phyloP scores from a whole-genome alignment of 495 filamentous ascomycete species.

The Penicillium argentinense region DNA sequence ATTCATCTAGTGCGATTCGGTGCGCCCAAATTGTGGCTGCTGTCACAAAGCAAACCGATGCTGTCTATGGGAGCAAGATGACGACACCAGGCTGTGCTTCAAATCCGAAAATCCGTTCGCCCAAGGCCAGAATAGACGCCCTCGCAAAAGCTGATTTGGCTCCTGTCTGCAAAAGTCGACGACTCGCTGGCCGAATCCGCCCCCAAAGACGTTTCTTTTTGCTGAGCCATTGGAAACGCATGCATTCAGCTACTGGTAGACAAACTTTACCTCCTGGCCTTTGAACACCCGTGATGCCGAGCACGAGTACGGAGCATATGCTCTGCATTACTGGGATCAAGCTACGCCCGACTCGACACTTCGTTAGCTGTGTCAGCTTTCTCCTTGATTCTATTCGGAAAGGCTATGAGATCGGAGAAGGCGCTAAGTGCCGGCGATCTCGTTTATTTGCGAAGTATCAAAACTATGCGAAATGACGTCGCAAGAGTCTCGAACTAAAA shows the following conservation, averaged over 20 bases:
- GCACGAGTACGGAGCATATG: constrained; percentile 21
- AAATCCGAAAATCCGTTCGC: constrained; percentile 35
- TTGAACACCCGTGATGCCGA: constrained; percentile 18
- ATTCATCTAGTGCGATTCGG: constrained; percentile 24
- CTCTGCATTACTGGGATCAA: constrained; percentile 15
- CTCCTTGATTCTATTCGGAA: constrained; percentile 29
- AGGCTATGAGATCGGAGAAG: constrained; percentile 9
- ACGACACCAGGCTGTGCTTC: constrained; percentile 28
- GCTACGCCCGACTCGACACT: constrained; percentile 23
- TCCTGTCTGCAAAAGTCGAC: not conserved
- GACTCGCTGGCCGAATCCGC: not conserved
- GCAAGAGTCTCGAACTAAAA: constrained; percentile 17
- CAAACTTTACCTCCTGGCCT: constrained; percentile 8
- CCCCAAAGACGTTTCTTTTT: not conserved
- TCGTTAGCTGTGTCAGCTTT: constrained; percentile 26
- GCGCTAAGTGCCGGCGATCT: constrained; percentile 14
- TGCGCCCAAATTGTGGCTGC: constrained; percentile 17
- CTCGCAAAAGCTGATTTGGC: constrained; percentile 3
- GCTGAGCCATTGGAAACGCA: constrained; percentile 7
- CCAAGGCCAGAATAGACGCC: constrained; percentile 28
- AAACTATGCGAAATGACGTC: constrained; percentile 8
- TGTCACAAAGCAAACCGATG: constrained; percentile 27
- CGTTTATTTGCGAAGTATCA: constrained; percentile 17
- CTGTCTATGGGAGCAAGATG: constrained; percentile 27
- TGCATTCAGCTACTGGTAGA: constrained; percentile 13